These are phyloP conservation scores for Penicillium salamii DNA, from an alignment of 495 filamentous ascomycete genomes.

Conservation along the genomic window DNA sequence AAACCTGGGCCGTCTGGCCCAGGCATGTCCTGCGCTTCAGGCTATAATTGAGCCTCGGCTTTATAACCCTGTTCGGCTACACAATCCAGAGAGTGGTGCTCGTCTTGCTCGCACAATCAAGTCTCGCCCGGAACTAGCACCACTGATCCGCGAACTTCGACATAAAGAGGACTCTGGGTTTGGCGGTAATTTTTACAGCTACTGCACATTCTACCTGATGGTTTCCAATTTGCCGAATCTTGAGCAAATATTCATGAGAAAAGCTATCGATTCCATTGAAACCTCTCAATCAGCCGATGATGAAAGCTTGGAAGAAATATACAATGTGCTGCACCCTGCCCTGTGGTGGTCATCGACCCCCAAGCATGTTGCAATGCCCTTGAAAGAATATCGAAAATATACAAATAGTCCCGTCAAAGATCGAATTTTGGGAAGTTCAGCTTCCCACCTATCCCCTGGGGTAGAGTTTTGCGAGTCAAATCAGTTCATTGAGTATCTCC, in stretches of 20 bases:
- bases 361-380: no score
- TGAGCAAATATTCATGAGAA: neutral
- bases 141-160: neutral
- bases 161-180: neutral
- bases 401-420: neutral
- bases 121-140: conserved; percentile 1
- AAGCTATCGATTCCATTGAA: neutral
- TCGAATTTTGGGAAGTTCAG: neutral
- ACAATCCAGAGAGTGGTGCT: conserved; percentile 4
- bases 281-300: neutral
- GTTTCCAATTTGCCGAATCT: neutral
- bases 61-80: neutral
- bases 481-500: no score
- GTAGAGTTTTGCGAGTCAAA: no score
- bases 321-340: no score
- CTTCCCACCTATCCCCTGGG: no score
- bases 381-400: neutral
- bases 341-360: no score
- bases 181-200: neutral
- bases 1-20: neutral
- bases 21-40: neutral
- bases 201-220: neutral
- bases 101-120: conserved; percentile 5
- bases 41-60: neutral
- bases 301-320: no score